Evolutionary conservation across 2,329 filamentous ascomycete genomes (phyloP).

Genomic region (Chrysoporthe cubensis): DNA sequence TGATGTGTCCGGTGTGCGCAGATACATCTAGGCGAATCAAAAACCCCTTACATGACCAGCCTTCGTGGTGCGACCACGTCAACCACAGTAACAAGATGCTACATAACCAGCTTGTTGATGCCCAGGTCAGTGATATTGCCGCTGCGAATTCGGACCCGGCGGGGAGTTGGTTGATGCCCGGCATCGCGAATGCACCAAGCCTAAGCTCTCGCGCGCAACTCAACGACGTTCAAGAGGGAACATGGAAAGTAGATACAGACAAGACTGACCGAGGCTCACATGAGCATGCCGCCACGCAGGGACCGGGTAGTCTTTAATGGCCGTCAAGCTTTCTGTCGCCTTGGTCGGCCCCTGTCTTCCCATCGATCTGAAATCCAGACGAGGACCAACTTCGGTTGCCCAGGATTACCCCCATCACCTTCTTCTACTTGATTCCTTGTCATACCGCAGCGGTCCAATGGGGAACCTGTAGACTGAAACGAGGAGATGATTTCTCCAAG

Average conservation of each 20-base stretch:
- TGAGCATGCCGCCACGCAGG: background rate
- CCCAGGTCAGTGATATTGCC: conserved; percentile 25
- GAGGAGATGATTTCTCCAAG: background rate
- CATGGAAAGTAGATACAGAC: background rate
- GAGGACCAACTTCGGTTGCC: background rate
- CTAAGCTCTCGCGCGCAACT: conserved; percentile 12
- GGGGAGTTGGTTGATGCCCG: conserved; percentile 28
- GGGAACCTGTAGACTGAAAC: conserved; percentile 3
- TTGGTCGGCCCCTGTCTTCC: background rate
- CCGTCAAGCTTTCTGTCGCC: background rate
- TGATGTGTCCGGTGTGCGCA: background rate
- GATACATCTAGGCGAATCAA: background rate
- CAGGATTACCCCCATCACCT: conserved; percentile 4
- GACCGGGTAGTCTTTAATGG: background rate
- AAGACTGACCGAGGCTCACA: background rate
- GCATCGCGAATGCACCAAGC: conserved; percentile 22
- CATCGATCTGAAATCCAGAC: background rate
- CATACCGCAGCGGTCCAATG: background rate
- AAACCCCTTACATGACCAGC: conserved; percentile 33
- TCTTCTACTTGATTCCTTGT: background rate
- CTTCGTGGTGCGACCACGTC: conserved; percentile 34
- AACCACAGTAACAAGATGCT: conserved; percentile 33
- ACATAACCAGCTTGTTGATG: conserved; percentile 23
- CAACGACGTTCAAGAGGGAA: background rate
- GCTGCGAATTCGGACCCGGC: conserved; percentile 27